Conservation (phyloP, 345 rosid genomes). For the Ricinus communis region DNA sequence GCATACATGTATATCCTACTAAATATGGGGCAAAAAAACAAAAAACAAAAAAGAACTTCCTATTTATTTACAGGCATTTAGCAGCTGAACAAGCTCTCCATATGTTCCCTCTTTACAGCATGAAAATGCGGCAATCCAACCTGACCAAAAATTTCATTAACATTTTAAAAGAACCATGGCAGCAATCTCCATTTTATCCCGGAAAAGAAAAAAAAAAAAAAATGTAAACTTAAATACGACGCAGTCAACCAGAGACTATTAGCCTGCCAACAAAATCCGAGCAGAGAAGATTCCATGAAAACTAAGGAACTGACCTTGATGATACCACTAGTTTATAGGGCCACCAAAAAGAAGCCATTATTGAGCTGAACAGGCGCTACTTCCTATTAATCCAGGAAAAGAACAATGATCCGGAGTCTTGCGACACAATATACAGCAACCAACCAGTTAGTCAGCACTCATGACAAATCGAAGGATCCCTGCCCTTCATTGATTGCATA, state of each 20-base stretch:
- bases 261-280: not conserved
- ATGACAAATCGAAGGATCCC: slow-evolving; percentile 96
- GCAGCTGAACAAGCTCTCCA: slow-evolving; percentile 29
- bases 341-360: slow-evolving; percentile 37
- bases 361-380: slow-evolving; percentile 36
- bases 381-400: slow-evolving; percentile 32
- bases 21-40: slow-evolving; percentile 3
- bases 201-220: too few relatives aligned
- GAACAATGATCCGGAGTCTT: slow-evolving; percentile 17
- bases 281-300: not conserved
- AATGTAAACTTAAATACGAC: not conserved
- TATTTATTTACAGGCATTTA: slow-evolving; percentile 47
- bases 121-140: slow-evolving; percentile 14
- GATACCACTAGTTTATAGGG: slow-evolving; percentile 17
- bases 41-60: slow-evolving; percentile 20
- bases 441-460: slow-evolving; percentile 36
- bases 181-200: too few relatives aligned
- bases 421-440: slow-evolving; percentile 32
- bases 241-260: not conserved
- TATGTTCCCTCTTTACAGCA: slow-evolving; percentile 16
- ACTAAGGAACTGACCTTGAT: slow-evolving; percentile 32
- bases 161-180: slow-evolving; percentile 1
- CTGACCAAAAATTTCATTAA: slow-evolving; percentile 14
- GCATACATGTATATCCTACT: slow-evolving; percentile 25
- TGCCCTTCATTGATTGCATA: slow-evolving; percentile 97